Percentiles rank a stretch among this genome's conserved stretches.
phyloP scores from a whole-genome alignment of 371 early-diverging fungal genomes.

The Zopfochytrium polystomum region DNA sequence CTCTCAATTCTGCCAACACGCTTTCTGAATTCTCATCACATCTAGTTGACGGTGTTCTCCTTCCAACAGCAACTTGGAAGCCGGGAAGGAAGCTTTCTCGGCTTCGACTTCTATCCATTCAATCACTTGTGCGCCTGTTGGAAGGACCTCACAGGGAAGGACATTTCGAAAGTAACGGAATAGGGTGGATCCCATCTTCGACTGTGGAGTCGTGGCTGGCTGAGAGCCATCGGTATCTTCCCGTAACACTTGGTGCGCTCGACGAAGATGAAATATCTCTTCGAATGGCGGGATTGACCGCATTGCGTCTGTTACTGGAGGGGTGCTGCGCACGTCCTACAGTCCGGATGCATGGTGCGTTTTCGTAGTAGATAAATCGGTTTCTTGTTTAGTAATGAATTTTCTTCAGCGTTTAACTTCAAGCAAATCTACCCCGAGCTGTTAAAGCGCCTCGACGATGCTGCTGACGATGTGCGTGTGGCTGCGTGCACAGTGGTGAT shows the following conservation, averaged over 20 bases:
- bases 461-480: slow-evolving; percentile 45
- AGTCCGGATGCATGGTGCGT: slow-evolving; percentile 18
- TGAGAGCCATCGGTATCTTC: slow-evolving; percentile 11
- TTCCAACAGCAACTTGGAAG: neutral
- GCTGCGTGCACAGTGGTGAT: slow-evolving; percentile 18
- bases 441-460: slow-evolving; percentile 51
- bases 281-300: slow-evolving; percentile 21
- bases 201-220: slow-evolving; percentile 1
- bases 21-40: slow-evolving; percentile 6
- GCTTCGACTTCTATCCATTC: neutral
- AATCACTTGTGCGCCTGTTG: no score
- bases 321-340: slow-evolving; percentile 2
- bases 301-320: slow-evolving; percentile 26
- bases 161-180: no score
- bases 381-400: slow-evolving; percentile 2
- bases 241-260: slow-evolving; percentile 22
- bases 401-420: slow-evolving; percentile 33
- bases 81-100: neutral
- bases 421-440: slow-evolving; percentile 50
- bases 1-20: slow-evolving; percentile 21
- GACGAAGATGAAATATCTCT: slow-evolving; percentile 45
- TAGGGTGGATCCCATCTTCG: slow-evolving; percentile 7
- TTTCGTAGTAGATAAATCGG: neutral
- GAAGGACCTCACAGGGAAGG: no score
- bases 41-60: neutral